Base-by-base conservation (phyloP, 176 grass and related monocot genomes). In the Luzula sylvatica region DNA sequence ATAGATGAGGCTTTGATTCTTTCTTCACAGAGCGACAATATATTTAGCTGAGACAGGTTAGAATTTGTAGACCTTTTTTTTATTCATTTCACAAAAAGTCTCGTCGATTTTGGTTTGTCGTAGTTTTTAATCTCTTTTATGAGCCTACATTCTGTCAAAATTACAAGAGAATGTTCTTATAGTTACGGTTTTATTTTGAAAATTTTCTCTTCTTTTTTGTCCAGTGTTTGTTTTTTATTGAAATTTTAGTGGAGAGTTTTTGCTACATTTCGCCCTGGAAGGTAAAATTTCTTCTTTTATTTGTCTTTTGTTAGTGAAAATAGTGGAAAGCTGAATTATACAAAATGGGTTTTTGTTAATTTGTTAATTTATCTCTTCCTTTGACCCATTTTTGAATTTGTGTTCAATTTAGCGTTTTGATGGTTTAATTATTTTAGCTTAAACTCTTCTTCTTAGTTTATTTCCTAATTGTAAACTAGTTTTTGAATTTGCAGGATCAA, bases 11-110 rank as follows among this genome's bases (percentile, higher is more conserved):
- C 12, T 38, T 53, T 27, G 55, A 60, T 23, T 67, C 5, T 35
- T 35, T 35, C 30, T 35, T 4, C 38, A 42, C 15, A 38, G 62
- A 15, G 38, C 45, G 20, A 3, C 16, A 24, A 70, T 18, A 41
- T 35, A 9, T 42, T 60, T 43, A 43, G 56, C 56, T 26, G 66
- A 73, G 77, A 70, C 65, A 69, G 65, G 69, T 23, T 50, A 68
- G 47, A 43, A 23, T 3, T 43, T 56, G 24, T 12, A 20, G 18
- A 38, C 52, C 11, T 21, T 58, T 53, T 38, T 42, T 25, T 26
- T 44, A 9, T 38, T 35, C 8, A 3, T 38, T 50, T n/a, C 40
- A 40, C 23, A 44, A 44, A 20, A 17, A 27, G 9, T 1, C 17
- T 42, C 49, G 38, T 26, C 72, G 29, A 26, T 19, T 47, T 6